Conservation (phyloP, 2,329 filamentous ascomycete genomes). For the Sphaerulina musiva region DNA sequence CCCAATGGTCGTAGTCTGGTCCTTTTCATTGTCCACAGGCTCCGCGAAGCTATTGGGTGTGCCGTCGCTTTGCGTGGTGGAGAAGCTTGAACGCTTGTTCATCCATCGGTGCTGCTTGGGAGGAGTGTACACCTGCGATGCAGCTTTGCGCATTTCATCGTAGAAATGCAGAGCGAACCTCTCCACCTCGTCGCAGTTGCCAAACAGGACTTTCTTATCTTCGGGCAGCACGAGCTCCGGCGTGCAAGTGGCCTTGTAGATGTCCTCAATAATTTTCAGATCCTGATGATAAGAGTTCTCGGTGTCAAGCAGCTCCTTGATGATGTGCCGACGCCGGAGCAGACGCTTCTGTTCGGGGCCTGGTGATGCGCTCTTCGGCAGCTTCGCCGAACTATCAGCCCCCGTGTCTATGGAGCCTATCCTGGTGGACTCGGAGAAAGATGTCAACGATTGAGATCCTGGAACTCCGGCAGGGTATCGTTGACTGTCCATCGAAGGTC, state of each 20-base stretch:
- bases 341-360: constrained; percentile 58
- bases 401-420: constrained; percentile 26
- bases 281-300: constrained; percentile 87
- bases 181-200: constrained; percentile 86
- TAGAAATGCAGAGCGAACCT: constrained; percentile 77
- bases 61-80: constrained; percentile 38
- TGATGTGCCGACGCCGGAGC: constrained; percentile 70
- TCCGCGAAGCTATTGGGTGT: constrained; percentile 31
- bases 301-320: constrained; percentile 89
- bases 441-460: constrained; percentile 32
- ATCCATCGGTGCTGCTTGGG: constrained; percentile 49
- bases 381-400: constrained; percentile 18
- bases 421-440: constrained; percentile 29
- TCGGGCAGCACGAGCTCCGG: constrained; percentile 72
- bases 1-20: constrained; percentile 53
- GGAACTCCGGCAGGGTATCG: constrained; percentile 23
- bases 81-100: constrained; percentile 47
- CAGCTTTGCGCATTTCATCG: constrained; percentile 71
- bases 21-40: constrained; percentile 47
- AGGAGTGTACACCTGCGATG: constrained; percentile 70
- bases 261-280: constrained; percentile 95
- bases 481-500: constrained; percentile 32
- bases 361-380: constrained; percentile 24
- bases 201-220: constrained; percentile 84
- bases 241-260: constrained; percentile 76